Evolutionary conservation across 23 red algal species (phyloP).

Genomic region (Gracilaria domingensis): DNA sequence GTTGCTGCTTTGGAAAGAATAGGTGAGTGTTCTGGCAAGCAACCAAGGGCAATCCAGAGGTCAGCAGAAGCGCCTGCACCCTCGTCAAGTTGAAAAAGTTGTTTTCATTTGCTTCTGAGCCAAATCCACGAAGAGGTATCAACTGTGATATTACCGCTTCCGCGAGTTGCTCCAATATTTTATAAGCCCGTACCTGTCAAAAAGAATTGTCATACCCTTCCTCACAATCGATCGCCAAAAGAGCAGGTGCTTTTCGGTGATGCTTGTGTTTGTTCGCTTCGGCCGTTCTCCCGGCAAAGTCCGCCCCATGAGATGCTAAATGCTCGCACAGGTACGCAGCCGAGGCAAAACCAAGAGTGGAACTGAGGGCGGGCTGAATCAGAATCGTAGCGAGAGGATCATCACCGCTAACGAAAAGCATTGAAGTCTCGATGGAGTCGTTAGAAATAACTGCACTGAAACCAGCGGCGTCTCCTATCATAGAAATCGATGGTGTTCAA

Average conservation of each 20-base stretch:
- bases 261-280: background rate
- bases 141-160: slow-evolving; percentile 72
- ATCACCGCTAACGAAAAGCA: slow-evolving; percentile 47
- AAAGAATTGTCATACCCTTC: background rate
- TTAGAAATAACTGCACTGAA: slow-evolving; percentile 34
- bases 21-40: slow-evolving; percentile 76
- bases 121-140: slow-evolving; percentile 66
- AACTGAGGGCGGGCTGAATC: slow-evolving; percentile 61
- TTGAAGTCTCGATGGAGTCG: slow-evolving; percentile 31
- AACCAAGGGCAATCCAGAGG: slow-evolving; percentile 68
- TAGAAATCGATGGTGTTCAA: slow-evolving; percentile 44
- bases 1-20: slow-evolving; percentile 77
- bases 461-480: slow-evolving; percentile 32
- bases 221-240: no score
- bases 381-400: slow-evolving; percentile 36
- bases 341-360: slow-evolving; percentile 52
- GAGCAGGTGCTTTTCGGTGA: no score
- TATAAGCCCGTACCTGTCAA: slow-evolving; percentile 51
- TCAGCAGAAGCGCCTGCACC: slow-evolving; percentile 62
- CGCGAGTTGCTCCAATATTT: slow-evolving; percentile 75
- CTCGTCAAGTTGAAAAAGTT: slow-evolving; percentile 20
- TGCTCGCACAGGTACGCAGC: slow-evolving; percentile 28
- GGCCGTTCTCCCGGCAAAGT: slow-evolving; percentile 13
- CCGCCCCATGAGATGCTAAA: slow-evolving; percentile 31
- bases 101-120: slow-evolving; percentile 9